A percentile compares a stretch with the other conserved stretches of the same genome.
Evolutionary conservation across 495 filamentous ascomycete genomes (phyloP).

Genomic region (Talaromyces wortmannii): DNA sequence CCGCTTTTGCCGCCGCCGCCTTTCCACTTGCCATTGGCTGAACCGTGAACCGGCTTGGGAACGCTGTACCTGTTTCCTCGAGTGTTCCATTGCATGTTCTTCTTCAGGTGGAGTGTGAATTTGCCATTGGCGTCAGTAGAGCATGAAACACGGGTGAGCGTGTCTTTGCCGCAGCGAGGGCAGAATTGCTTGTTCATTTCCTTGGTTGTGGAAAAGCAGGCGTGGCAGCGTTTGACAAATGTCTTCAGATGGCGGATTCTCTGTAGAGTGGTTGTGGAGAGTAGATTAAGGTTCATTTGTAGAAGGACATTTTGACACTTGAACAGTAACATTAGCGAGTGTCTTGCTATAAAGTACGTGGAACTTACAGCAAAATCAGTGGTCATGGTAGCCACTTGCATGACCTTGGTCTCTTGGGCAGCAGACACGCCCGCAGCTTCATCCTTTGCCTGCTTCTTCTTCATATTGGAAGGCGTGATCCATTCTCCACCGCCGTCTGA

Average conservation of each 20-base stretch:
- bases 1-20: constrained; percentile 78
- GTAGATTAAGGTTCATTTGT: constrained; percentile 87
- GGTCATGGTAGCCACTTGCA: constrained; percentile 82
- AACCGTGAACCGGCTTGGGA: constrained; percentile 82
- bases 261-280: constrained; percentile 63
- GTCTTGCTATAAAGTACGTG: neutral
- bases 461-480: constrained; percentile 93
- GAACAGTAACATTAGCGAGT: constrained; percentile 3
- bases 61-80: constrained; percentile 84
- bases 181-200: constrained; percentile 92
- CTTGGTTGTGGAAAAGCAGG: constrained; percentile 80
- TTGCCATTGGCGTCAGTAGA: constrained; percentile 71
- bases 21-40: constrained; percentile 64
- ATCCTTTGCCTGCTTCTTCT: constrained; percentile 69
- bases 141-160: constrained; percentile 80
- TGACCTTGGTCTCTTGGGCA: constrained; percentile 48
- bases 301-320: constrained; percentile 82
- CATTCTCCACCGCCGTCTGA: constrained; percentile 58
- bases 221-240: constrained; percentile 89
- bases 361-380: constrained; percentile 80
- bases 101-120: constrained; percentile 85
- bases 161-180: constrained; percentile 78
- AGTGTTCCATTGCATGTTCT: constrained; percentile 94
- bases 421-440: constrained; percentile 38
- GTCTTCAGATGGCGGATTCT: constrained; percentile 75